phyloP scores from a whole-genome alignment of 2,329 filamentous ascomycete genomes.

The Cladosporium sp. region DNA sequence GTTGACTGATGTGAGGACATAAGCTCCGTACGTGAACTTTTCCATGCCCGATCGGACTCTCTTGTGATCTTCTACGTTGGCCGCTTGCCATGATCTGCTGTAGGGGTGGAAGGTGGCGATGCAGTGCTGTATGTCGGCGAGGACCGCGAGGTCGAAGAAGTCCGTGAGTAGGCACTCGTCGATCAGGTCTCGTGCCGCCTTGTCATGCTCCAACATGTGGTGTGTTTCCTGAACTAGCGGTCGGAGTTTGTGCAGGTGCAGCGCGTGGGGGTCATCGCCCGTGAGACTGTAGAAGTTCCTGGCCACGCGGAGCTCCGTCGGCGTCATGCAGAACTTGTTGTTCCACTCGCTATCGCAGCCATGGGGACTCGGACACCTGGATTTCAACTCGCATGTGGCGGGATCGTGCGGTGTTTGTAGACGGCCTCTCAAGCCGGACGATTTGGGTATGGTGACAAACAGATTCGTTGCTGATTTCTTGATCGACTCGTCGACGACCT shows the following conservation, averaged over 20 bases:
- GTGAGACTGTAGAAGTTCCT: neutral
- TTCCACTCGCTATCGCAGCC: constrained; percentile 1
- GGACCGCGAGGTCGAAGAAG: constrained; percentile 26
- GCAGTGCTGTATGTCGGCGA: constrained; percentile 20
- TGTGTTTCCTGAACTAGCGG: constrained; percentile 25
- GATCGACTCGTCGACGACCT: constrained; percentile 16
- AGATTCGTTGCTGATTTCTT: constrained; percentile 10
- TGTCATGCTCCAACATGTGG: constrained; percentile 26
- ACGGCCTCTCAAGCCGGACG: constrained; percentile 18
- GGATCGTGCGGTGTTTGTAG: constrained; percentile 1
- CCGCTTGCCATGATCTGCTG: neutral
- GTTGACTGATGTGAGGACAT: no score
- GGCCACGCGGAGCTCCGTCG: neutral
- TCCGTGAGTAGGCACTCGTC: constrained; percentile 22
- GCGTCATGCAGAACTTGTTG: neutral
- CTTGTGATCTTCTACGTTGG: neutral
- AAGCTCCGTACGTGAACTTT: no score
- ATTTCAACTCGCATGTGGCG: neutral
- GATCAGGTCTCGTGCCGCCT: constrained; percentile 19
- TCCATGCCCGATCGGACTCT: neutral
- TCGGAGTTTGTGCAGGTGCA: constrained; percentile 18
- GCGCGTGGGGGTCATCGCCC: constrained; percentile 12
- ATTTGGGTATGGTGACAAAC: constrained; percentile 15
- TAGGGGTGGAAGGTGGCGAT: constrained; percentile 17
- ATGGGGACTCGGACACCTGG: no score